Evolutionary conservation across 2,329 filamentous ascomycete genomes (phyloP).

Genomic region (Talaromyces sp.): DNA sequence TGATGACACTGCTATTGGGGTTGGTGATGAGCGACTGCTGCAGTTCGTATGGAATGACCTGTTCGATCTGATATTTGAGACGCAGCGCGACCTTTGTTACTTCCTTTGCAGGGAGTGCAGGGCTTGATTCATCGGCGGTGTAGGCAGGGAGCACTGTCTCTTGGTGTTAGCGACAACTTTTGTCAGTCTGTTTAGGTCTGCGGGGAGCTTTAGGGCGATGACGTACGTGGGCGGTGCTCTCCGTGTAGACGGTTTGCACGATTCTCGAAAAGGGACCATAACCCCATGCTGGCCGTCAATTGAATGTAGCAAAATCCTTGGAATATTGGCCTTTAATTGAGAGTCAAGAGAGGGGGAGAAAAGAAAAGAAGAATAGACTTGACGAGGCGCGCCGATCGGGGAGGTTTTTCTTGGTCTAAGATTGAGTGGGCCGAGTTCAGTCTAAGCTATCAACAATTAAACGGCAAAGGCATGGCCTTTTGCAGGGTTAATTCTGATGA

Average conservation of each 20-base stretch:
- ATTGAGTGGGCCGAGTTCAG: background rate
- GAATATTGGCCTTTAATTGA: background rate
- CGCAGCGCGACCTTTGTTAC: slow-evolving; percentile 88
- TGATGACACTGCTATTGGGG: slow-evolving; percentile 83
- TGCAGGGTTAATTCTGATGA: no score
- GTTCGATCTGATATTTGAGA: slow-evolving; percentile 84
- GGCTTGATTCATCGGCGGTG: slow-evolving; percentile 43
- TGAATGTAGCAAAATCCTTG: background rate
- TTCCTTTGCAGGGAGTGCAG: slow-evolving; percentile 69
- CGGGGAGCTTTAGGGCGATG: slow-evolving; percentile 20
- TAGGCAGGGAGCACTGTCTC: slow-evolving; percentile 43
- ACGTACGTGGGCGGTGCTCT: slow-evolving; percentile 43
- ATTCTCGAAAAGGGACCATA: slow-evolving; percentile 37
- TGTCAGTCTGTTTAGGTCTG: background rate
- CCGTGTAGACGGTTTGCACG: slow-evolving; percentile 31
- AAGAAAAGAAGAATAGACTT: background rate
- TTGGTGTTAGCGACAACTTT: background rate
- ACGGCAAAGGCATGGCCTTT: no score
- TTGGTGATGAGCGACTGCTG: slow-evolving; percentile 70
- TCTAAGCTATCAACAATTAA: background rate
- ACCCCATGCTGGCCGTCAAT: slow-evolving; percentile 30
- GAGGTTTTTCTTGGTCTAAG: background rate
- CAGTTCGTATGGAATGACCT: slow-evolving; percentile 86
- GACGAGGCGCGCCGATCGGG: background rate
- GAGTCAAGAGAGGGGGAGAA: no score